Base-by-base conservation (phyloP, 257 asterid genomes). In the Salvia hispanica region DNA sequence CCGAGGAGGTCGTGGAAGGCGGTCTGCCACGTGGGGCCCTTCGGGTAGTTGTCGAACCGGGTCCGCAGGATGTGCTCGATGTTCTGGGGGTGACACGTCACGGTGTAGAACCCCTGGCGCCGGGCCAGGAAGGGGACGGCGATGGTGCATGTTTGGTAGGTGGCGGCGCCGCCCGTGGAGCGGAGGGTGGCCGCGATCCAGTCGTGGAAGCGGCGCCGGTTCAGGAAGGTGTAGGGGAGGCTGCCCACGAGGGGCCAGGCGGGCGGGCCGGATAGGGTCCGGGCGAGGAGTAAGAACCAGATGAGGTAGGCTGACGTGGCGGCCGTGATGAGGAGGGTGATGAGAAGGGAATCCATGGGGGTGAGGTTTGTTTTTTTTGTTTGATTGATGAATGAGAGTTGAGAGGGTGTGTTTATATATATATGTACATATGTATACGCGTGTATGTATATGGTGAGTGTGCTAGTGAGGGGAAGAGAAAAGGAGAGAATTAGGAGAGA, bases 1-100 rank as follows among this genome's bases (percentile, higher is more conserved):
- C 97, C 97, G 37, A 90, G 73, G 3, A 90, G 92, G 67, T 90
- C 97, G 43, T 90, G 96, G 47, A 90, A 90, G 34, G 95, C 97
- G 6, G 81, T 79, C 48, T 90, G 97, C 97, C 97, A 90, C 0
- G 83, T 81, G 3, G 96, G 97, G 0, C 97, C 97, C 55, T 90
- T 90, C 0, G 97, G 97, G 28, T 88, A 90, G 71, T 90, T 90
- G 47, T 88, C 92, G 68, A 90, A 90, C 80, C 96, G 82, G 64
- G 88, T 83, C 36, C 90, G 83, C 12, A 90, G 97, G 40, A 88
- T 85, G 39, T 90, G 97, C 64, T 90, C 97, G 62, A 90, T 82
- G 69, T 90, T 90, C 13, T 78, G 82, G 0, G 97, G 97, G 83
- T 88, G 90, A 9, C 95, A 86, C 1, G 97, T 90, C 47, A 90